These are phyloP conservation scores for Deinandra increscens DNA, from an alignment of 129 eudicot species.

Conservation along the genomic window DNA sequence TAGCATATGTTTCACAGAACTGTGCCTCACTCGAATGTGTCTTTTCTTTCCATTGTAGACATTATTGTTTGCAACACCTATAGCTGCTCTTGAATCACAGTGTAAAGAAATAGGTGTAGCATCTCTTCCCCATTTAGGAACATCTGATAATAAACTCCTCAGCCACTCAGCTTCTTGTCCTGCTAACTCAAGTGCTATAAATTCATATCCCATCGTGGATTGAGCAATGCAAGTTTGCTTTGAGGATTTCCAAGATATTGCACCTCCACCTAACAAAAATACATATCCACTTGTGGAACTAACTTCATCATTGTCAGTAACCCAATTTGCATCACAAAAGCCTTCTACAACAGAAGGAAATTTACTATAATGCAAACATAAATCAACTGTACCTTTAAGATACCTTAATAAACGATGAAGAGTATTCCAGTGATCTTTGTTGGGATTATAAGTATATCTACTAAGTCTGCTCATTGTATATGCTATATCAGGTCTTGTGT, in stretches of 20 bases:
- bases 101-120: not conserved
- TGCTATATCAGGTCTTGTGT: not conserved
- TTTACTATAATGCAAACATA: not conserved
- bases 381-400: not conserved
- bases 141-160: not conserved
- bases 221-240: not conserved
- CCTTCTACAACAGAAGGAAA: not conserved
- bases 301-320: not conserved
- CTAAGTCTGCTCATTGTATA: not conserved
- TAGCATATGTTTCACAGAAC: not conserved
- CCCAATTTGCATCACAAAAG: conserved; percentile 6
- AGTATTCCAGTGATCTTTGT: not conserved
- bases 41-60: not conserved
- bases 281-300: not conserved
- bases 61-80: not conserved
- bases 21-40: not conserved
- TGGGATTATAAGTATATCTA: not conserved
- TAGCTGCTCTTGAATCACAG: not conserved
- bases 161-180: not conserved
- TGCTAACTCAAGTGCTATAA: not conserved
- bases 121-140: not conserved
- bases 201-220: not conserved
- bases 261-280: not conserved
- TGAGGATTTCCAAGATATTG: not conserved
- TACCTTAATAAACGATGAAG: not conserved